These are phyloP conservation scores for Schwanniomyces polymorphus DNA, from an alignment of 805 yeast species.

Conservation along the genomic window DNA sequence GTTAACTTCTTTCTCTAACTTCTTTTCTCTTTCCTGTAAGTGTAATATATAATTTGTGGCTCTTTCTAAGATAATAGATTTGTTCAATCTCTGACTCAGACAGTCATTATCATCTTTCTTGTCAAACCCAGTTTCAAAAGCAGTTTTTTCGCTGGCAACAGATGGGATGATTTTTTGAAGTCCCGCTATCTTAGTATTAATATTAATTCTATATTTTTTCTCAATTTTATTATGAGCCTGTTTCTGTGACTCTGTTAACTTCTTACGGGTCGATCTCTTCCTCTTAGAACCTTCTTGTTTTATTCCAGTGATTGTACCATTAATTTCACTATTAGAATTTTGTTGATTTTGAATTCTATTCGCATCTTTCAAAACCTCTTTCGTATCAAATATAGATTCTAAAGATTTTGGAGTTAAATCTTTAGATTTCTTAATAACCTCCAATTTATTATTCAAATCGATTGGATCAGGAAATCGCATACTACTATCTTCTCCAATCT, in stretches of 20 bases:
- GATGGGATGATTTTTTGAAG: slow-evolving; percentile 68
- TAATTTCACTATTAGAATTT: not conserved
- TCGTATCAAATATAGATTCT: slow-evolving; percentile 29
- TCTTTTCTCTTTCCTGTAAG: slow-evolving; percentile 42
- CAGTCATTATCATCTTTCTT: slow-evolving; percentile 4
- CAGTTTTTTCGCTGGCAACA: slow-evolving; percentile 61
- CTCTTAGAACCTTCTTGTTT: slow-evolving; percentile 3
- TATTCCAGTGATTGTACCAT: not conserved
- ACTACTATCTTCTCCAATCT: slow-evolving; percentile 4
- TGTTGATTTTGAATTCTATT: not conserved
- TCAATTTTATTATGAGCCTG: slow-evolving; percentile 75
- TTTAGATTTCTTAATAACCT: slow-evolving; percentile 6
- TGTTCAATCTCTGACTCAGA: slow-evolving; percentile 48
- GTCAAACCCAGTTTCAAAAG: slow-evolving; percentile 48
- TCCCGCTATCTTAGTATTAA: slow-evolving; percentile 69
- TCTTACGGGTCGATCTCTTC: slow-evolving; percentile 53
- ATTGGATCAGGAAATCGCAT: slow-evolving; percentile 4
- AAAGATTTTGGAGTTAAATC: slow-evolving; percentile 21
- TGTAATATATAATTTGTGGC: slow-evolving; percentile 62
- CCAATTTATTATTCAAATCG: slow-evolving; percentile 13
- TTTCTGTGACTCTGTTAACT: slow-evolving; percentile 59
- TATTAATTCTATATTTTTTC: slow-evolving; percentile 68
- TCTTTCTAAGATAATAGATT: slow-evolving; percentile 66
- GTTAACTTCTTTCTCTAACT: not conserved
- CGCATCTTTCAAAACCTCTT: slow-evolving; percentile 24